phyloP scores from a whole-genome alignment of 2,329 filamentous ascomycete species.

The Nigrograna mackinnonii region DNA sequence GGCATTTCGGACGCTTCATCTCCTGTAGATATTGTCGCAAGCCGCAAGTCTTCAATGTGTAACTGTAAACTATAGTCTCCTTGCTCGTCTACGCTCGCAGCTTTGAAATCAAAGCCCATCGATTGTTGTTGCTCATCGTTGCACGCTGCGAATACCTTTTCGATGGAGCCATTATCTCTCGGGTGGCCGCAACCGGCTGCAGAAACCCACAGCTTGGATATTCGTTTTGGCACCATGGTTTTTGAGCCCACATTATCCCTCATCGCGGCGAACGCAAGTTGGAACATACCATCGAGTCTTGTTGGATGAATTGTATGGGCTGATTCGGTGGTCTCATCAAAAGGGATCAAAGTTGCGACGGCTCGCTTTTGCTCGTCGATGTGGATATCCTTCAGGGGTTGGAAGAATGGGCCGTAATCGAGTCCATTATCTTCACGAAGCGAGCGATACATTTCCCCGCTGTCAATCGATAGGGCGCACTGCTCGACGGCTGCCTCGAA shows the following conservation, averaged over 20 bases:
- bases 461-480: not conserved
- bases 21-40: too few species aligned
- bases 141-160: too few species aligned
- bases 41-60: too few species aligned
- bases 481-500: not conserved
- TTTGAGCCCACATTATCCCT: not conserved
- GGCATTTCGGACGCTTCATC: too few species aligned
- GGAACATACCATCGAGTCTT: not conserved
- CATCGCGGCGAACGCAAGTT: not conserved
- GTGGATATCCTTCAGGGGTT: constrained; percentile 1
- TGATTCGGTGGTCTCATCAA: too few species aligned
- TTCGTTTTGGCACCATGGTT: constrained; percentile 1
- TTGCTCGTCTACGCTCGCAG: too few species aligned
- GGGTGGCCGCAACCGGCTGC: not conserved
- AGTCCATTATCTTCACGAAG: not conserved
- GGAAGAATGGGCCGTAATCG: constrained; percentile 2
- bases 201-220: not conserved
- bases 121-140: too few species aligned
- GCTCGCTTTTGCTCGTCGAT: not conserved
- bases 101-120: too few species aligned
- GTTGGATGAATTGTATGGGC: not conserved
- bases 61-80: too few species aligned
- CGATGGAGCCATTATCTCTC: too few species aligned
- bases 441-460: not conserved
- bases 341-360: constrained; percentile 2